These are phyloP conservation scores for Agaricus sinodeliciosus DNA, from an alignment of 768 basidiomycete genomes.

Conservation along the genomic window DNA sequence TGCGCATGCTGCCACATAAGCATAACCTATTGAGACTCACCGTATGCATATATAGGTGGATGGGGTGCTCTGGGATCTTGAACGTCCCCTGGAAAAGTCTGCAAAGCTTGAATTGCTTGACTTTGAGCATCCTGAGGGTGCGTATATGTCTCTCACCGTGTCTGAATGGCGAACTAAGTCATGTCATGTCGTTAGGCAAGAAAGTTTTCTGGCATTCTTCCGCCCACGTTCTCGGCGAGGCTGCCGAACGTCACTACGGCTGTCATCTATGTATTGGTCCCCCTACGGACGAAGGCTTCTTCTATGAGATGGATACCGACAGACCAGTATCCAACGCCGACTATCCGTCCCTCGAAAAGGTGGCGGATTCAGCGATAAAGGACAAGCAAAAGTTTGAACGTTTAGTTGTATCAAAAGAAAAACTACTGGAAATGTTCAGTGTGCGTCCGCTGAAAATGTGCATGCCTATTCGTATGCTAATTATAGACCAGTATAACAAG, in stretches of 20 bases:
- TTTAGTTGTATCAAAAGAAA: conserved; percentile 88
- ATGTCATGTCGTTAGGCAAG: conserved; percentile 51
- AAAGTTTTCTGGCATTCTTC: conserved; percentile 99
- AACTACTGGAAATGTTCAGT: conserved; percentile 92
- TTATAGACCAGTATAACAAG: conserved; percentile 79
- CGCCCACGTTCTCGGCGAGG: conserved; percentile 95
- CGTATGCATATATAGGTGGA: conserved; percentile 51
- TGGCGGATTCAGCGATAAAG: conserved; percentile 84
- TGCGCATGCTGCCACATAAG: conserved; percentile 20
- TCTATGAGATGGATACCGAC: conserved; percentile 97
- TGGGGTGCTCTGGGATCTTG: conserved; percentile 87
- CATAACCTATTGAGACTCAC: not conserved
- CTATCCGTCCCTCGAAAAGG: conserved; percentile 83
- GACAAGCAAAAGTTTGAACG: conserved; percentile 98
- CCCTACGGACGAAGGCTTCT: conserved; percentile 97
- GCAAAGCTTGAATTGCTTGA: conserved; percentile 81
- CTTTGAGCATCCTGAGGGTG: conserved; percentile 89
- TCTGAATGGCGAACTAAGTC: not conserved
- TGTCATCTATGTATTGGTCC: conserved; percentile 97
- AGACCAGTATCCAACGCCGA: conserved; percentile 78
- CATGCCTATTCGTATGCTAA: conserved; percentile 5
- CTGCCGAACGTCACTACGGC: conserved; percentile 92
- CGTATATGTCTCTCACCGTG: not conserved
- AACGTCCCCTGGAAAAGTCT: conserved; percentile 85
- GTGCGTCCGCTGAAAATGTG: conserved; percentile 39